These are phyloP conservation scores for Leccinum subrobustum DNA, from an alignment of 1,284 basidiomycete genomes.

Conservation along the genomic window DNA sequence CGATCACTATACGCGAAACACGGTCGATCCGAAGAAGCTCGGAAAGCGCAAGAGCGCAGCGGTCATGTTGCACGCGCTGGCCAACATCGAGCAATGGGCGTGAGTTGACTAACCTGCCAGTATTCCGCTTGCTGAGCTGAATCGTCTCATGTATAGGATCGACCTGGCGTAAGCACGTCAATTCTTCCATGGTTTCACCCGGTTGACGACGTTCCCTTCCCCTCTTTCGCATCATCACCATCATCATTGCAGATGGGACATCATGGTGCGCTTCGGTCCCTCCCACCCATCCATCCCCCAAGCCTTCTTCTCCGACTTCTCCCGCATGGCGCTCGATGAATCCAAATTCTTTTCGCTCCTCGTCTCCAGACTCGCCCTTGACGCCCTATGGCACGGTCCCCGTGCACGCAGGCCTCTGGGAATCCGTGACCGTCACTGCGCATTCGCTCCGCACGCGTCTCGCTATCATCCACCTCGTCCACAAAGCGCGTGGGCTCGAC, in stretches of 20 bases:
- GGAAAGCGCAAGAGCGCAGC: no score
- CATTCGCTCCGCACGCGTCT: background rate
- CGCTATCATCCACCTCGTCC: background rate
- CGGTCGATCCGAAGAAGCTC: background rate
- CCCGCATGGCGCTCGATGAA: background rate
- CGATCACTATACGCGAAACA: background rate
- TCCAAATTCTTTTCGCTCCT: background rate
- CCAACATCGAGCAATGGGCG: no score
- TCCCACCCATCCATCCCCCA: background rate
- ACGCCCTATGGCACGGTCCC: background rate
- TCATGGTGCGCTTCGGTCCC: background rate
- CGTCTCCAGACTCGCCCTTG: background rate
- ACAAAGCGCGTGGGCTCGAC: background rate
- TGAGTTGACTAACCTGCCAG: no score
- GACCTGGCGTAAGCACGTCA: background rate
- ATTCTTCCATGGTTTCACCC: background rate
- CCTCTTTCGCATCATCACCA: background rate
- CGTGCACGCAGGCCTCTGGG: slow-evolving; percentile 1
- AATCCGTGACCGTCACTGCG: background rate
- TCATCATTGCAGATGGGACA: background rate
- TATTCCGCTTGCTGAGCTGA: background rate
- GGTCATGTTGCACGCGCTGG: no score
- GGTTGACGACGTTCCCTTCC: no score
- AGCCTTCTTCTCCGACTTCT: background rate
- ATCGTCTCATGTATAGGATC: background rate